Conservation (phyloP, 805 yeast species). For the Barnettozyma wickerhamii region DNA sequence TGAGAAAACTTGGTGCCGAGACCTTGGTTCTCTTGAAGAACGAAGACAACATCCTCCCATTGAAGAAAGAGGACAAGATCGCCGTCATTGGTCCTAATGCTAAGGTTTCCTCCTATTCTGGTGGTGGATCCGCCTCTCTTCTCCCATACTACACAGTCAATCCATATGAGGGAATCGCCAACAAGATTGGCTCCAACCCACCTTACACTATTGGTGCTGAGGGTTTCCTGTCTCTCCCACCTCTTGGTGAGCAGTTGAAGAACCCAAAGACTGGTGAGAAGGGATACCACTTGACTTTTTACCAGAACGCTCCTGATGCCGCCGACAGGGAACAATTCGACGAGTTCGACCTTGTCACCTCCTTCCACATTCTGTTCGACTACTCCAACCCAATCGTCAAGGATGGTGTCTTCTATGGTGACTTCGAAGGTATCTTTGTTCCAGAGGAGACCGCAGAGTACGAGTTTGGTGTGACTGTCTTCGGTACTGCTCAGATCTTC, state of each 20-base stretch:
- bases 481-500: constrained; percentile 54
- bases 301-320: constrained; percentile 15
- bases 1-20: constrained; percentile 44
- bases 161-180: constrained; percentile 44
- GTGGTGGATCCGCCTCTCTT: constrained; percentile 61
- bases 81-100: constrained; percentile 62
- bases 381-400: constrained; percentile 23
- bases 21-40: constrained; percentile 55
- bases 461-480: constrained; percentile 46
- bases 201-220: constrained; percentile 34
- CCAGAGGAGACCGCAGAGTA: constrained; percentile 48
- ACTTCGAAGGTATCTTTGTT: constrained; percentile 39
- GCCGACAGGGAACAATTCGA: constrained; percentile 25
- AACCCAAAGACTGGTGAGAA: constrained; percentile 22
- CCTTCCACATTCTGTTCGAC: constrained; percentile 27
- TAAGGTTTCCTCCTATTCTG: constrained; percentile 43
- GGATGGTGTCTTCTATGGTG: constrained; percentile 35
- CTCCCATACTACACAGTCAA: constrained; percentile 43
- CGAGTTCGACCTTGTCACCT: constrained; percentile 18
- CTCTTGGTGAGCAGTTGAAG: constrained; percentile 25
- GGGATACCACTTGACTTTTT: constrained; percentile 26
- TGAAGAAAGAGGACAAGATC: constrained; percentile 35
- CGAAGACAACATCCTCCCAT: constrained; percentile 43
- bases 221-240: constrained; percentile 32
- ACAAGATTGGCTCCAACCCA: constrained; percentile 24